Conservation (phyloP, 2,329 filamentous ascomycete species). For the Penicillium hesseltinei region DNA sequence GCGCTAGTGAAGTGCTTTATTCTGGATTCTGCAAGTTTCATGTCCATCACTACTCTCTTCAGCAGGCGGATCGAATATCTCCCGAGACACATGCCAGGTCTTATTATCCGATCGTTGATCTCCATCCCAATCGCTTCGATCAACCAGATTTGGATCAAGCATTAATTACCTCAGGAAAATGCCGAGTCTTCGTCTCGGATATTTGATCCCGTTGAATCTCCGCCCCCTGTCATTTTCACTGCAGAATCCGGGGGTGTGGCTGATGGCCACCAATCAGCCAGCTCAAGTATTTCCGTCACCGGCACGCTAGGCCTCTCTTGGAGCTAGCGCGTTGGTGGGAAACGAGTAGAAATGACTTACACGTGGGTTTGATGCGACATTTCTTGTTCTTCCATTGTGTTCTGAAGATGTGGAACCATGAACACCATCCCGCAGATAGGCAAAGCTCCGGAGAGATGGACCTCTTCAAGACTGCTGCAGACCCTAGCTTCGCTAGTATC, state of each 20-base stretch:
- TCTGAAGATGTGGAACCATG: conserved; percentile 7
- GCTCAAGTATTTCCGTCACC: not conserved
- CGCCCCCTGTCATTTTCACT: conserved; percentile 19
- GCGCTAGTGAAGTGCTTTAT: not conserved
- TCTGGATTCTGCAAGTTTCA: not conserved
- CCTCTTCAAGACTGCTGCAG: conserved; percentile 12
- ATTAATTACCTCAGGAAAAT: not conserved
- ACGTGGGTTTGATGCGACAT: conserved; percentile 4
- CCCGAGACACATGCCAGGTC: not conserved
- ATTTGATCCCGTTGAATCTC: conserved; percentile 16
- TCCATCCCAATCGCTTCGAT: not conserved
- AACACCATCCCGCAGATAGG: conserved; percentile 2
- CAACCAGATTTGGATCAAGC: not conserved
- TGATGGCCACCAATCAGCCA: conserved; percentile 13
- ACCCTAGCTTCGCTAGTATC: not conserved
- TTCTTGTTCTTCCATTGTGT: not conserved
- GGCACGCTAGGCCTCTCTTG: not conserved
- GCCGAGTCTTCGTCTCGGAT: not conserved
- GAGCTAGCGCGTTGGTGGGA: conserved; percentile 4
- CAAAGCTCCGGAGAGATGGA: conserved; percentile 9
- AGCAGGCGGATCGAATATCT: conserved; percentile 1
- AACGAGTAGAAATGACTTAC: conserved; percentile 4
- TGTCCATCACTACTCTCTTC: not conserved
- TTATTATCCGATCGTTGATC: not conserved
- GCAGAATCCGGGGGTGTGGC: not conserved